A percentile compares a stretch with the other conserved stretches of the same genome.
phyloP scores from a whole-genome alignment of 2,329 filamentous ascomycete species.

The Penicillium capsulatum region DNA sequence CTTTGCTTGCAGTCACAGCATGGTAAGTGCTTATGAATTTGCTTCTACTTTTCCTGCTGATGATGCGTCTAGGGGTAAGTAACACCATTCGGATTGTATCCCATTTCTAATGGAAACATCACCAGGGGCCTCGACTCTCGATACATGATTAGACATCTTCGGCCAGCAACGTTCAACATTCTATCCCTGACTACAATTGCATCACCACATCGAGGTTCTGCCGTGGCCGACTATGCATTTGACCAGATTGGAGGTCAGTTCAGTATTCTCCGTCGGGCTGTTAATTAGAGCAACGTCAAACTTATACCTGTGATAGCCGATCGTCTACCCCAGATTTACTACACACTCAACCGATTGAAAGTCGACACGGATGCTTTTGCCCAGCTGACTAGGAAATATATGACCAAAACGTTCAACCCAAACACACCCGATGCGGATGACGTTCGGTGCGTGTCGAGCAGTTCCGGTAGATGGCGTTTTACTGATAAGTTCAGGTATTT shows the following conservation, averaged over 20 bases:
- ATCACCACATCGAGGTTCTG: constrained; percentile 58
- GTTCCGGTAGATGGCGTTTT: neutral
- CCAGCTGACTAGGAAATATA: constrained; percentile 58
- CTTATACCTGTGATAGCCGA: constrained; percentile 43
- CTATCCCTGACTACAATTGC: constrained; percentile 63
- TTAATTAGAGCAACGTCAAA: neutral
- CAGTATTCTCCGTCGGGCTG: neutral
- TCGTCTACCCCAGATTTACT: constrained; percentile 53
- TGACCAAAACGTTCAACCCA: constrained; percentile 57
- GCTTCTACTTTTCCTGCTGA: neutral
- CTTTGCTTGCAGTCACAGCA: constrained; percentile 42
- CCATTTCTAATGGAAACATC: constrained; percentile 6
- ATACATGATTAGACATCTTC: constrained; percentile 59
- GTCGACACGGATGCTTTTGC: constrained; percentile 58
- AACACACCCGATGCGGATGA: constrained; percentile 53
- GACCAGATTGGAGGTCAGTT: constrained; percentile 52
- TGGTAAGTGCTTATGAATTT: constrained; percentile 35
- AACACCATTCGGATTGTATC: neutral
- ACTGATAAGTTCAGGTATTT: constrained; percentile 46
- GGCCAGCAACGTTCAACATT: constrained; percentile 67
- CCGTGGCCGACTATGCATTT: constrained; percentile 60
- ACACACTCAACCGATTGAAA: constrained; percentile 51
- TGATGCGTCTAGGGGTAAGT: constrained; percentile 32
- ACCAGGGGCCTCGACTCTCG: constrained; percentile 58
- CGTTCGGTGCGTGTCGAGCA: constrained; percentile 41